A percentile compares a stretch with the other conserved stretches of the same genome.
Evolutionary conservation across 495 filamentous ascomycete genomes (phyloP).

Genomic region (Hypoxylon fuscum): DNA sequence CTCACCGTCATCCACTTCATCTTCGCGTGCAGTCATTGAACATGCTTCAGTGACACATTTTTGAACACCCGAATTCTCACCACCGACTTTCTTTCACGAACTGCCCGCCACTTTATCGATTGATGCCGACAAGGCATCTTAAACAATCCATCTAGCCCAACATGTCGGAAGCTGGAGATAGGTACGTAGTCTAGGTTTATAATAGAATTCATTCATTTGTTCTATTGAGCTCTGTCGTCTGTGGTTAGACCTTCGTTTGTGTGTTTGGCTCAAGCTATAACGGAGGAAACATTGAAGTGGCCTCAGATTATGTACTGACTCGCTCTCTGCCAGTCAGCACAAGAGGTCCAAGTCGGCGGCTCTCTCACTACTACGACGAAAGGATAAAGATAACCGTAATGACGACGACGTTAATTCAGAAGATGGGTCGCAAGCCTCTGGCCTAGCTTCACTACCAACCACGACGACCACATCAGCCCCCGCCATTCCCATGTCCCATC

Average conservation of each 20-base stretch:
- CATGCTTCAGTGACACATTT: conserved; percentile 21
- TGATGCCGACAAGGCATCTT: conserved; percentile 13
- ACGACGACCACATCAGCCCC: conserved; percentile 43
- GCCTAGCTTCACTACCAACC: conserved; percentile 46
- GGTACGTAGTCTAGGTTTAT: conserved; percentile 40
- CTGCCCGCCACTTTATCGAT: conserved; percentile 7
- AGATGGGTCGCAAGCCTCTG: conserved; percentile 49
- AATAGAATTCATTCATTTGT: conserved; percentile 8
- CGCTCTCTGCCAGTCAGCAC: conserved; percentile 49
- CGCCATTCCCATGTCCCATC: conserved; percentile 48
- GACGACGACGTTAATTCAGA: conserved; percentile 54
- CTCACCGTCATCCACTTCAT: too few relatives aligned
- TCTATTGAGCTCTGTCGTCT: background rate
- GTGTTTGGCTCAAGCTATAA: conserved; percentile 7
- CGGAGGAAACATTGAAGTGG: background rate
- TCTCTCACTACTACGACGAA: conserved; percentile 59
- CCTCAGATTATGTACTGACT: conserved; percentile 21
- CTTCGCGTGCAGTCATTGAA: too few relatives aligned
- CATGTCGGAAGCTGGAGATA: conserved; percentile 58
- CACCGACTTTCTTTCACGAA: conserved; percentile 8
- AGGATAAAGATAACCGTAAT: conserved; percentile 48
- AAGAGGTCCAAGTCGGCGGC: conserved; percentile 63
- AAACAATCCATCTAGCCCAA: conserved; percentile 13
- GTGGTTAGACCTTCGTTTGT: too few relatives aligned
- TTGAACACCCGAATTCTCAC: conserved; percentile 6